Evolutionary conservation across 208 protist genomes (phyloP).

Genomic region (Crithidia sp.): DNA sequence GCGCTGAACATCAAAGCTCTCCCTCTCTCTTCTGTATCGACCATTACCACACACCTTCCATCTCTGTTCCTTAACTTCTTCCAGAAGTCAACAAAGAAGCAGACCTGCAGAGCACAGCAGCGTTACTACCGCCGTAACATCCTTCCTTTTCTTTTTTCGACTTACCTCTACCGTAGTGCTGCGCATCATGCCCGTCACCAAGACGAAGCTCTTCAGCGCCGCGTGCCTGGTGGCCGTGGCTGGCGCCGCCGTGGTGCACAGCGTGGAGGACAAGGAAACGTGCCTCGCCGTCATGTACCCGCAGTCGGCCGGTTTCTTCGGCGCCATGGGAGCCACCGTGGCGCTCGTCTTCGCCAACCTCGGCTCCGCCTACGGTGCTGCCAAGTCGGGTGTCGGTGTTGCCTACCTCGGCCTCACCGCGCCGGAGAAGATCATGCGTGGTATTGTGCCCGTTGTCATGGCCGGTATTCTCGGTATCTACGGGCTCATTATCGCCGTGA

Average conservation of each 20-base stretch:
- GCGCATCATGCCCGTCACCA: conserved; percentile 11
- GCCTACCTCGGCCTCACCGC: conserved; percentile 96
- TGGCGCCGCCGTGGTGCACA: conserved; percentile 11
- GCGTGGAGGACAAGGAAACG: conserved; percentile 21
- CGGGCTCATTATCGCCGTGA: conserved; percentile 99
- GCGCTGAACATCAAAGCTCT: not conserved
- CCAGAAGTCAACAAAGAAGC: no score
- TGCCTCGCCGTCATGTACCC: conserved; percentile 85
- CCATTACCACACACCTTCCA: not conserved
- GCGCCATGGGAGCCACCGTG: conserved; percentile 70
- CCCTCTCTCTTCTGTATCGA: not conserved
- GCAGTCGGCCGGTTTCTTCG: conserved; percentile 81
- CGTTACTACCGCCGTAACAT: not conserved
- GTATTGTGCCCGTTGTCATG: conserved; percentile 94
- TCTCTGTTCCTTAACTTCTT: not conserved
- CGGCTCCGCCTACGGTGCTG: conserved; percentile 98
- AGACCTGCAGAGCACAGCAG: no score
- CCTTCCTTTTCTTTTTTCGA: not conserved
- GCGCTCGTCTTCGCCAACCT: conserved; percentile 94
- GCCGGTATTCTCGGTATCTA: conserved; percentile 99
- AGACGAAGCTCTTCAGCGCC: conserved; percentile 14
- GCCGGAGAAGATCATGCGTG: conserved; percentile 96
- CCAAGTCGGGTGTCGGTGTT: conserved; percentile 98
- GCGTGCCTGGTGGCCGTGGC: conserved; percentile 20
- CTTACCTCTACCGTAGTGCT: not conserved